Conservation (phyloP, 1,284 basidiomycete species). For the Inonotus hispidus region DNA sequence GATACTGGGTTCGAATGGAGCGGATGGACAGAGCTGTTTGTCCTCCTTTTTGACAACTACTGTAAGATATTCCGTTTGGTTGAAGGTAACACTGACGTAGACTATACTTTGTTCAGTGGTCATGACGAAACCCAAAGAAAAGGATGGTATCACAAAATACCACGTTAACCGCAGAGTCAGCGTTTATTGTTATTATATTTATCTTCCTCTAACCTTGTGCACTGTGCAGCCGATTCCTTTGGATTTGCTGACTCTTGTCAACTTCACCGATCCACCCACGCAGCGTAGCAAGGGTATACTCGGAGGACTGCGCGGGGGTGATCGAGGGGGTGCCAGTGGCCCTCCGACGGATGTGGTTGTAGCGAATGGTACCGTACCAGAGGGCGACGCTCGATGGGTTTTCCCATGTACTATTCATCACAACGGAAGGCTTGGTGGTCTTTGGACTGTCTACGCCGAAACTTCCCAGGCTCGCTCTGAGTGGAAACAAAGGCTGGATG, state of each 20-base stretch:
- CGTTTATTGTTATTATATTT: background rate
- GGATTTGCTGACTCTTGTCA: slow-evolving; percentile 76
- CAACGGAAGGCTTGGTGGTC: slow-evolving; percentile 76
- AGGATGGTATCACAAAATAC: slow-evolving; percentile 68
- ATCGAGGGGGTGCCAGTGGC: slow-evolving; percentile 29
- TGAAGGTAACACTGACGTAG: background rate
- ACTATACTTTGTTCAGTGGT: slow-evolving; percentile 54
- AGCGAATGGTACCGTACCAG: slow-evolving; percentile 33
- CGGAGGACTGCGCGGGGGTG: slow-evolving; percentile 43
- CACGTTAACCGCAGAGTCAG: slow-evolving; percentile 74
- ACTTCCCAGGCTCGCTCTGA: slow-evolving; percentile 66
- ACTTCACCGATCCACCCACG: slow-evolving; percentile 71
- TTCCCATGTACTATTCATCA: slow-evolving; percentile 85
- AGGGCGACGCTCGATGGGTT: slow-evolving; percentile 61
- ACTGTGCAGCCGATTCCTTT: slow-evolving; percentile 75
- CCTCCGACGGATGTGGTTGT: slow-evolving; percentile 27
- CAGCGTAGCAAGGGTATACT: slow-evolving; percentile 60
- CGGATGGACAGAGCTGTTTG: slow-evolving; percentile 82
- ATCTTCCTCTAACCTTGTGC: slow-evolving; percentile 8
- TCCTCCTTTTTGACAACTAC: slow-evolving; percentile 91
- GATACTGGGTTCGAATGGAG: slow-evolving; percentile 79
- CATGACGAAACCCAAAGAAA: slow-evolving; percentile 78
- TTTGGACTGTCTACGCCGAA: slow-evolving; percentile 84
- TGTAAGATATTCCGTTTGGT: slow-evolving; percentile 42
- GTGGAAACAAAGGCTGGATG: slow-evolving; percentile 88